Base-by-base conservation (phyloP, 805 yeast genomes). In the Schizosaccharomyces cryophilus region DNA sequence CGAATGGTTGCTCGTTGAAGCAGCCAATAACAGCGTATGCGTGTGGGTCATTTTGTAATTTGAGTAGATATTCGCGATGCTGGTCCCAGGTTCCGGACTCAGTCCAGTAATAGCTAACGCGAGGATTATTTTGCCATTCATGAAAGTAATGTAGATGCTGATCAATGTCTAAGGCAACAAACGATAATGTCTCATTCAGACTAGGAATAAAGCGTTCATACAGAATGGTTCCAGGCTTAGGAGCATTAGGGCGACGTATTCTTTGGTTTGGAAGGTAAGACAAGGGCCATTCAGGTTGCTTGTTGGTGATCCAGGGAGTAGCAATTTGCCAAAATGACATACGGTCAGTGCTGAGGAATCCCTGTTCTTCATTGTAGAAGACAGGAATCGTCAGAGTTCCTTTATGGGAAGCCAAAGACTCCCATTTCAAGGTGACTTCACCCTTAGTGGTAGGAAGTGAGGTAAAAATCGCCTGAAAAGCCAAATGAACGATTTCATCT, bases 81-180 rank as follows among this genome's bases (percentile, higher is more conserved):
- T 60, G 62, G 9, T 45, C 62, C 35, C 19, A 54, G 42, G 58
- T 59, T 19, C 64, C 64, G 21, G 56, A 47, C 66, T 65, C 64
- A 15, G 60, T 59, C 69, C 69, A 66, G 60, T 66, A 66, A 47
- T 61, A 42, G 31, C 63, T 64, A 9, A 66, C 68, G 11, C 68
- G 62, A 35, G 65, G 66, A 54, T 58, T 60, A 61, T 65, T 64
- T 66, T 65, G 66, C 68, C 68, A 66, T 26, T 35, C 60, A 2
- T 62, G 56, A 58, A 67, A 66, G 30, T 42, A 40, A 1, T 42
- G 63, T n/a, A 59, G 54, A 30, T 66, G 63, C 11, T 54, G 60
- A 4, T 56, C 48, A 6, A 45, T 61, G 59, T 62, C 62, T 11
- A 63, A 48, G 38, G 31, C 58, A n/a, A 51, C 60, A 24, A 66